These are phyloP conservation scores for Cadophora gregata DNA, from an alignment of 2,329 filamentous ascomycete species.

Conservation along the genomic window DNA sequence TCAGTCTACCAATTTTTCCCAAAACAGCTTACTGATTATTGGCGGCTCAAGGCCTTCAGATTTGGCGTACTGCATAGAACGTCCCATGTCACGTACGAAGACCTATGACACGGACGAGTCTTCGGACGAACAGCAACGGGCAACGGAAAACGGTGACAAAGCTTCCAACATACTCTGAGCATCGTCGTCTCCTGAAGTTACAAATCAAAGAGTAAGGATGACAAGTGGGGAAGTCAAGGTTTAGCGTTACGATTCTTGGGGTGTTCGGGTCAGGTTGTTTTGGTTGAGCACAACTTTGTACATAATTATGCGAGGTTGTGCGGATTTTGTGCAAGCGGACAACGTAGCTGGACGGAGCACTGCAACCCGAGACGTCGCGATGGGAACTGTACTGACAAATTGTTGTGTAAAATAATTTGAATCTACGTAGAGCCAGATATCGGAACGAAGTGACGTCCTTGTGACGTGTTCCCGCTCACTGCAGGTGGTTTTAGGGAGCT, in stretches of 20 bases:
- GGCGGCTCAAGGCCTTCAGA: neutral
- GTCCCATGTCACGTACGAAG: neutral
- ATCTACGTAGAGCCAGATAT: neutral
- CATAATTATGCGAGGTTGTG: neutral
- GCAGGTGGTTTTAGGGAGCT: no score
- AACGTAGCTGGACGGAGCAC: neutral
- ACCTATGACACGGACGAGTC: neutral
- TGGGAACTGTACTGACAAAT: neutral
- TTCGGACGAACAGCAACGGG: neutral
- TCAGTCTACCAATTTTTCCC: neutral
- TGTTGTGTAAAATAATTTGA: neutral
- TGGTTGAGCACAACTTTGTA: neutral
- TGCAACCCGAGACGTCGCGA: neutral
- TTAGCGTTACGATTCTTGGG: neutral
- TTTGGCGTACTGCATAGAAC: neutral
- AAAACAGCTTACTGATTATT: neutral
- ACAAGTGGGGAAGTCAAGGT: neutral
- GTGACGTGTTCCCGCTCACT: neutral
- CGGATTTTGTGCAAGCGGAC: neutral
- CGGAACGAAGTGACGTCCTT: neutral
- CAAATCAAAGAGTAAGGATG: neutral
- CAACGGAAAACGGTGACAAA: neutral
- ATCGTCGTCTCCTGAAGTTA: neutral
- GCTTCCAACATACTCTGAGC: neutral
- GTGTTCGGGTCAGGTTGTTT: neutral